These are phyloP conservation scores for Chytriomyces hyalinus DNA, from an alignment of 192 early-diverging fungal genomes.

Conservation along the genomic window DNA sequence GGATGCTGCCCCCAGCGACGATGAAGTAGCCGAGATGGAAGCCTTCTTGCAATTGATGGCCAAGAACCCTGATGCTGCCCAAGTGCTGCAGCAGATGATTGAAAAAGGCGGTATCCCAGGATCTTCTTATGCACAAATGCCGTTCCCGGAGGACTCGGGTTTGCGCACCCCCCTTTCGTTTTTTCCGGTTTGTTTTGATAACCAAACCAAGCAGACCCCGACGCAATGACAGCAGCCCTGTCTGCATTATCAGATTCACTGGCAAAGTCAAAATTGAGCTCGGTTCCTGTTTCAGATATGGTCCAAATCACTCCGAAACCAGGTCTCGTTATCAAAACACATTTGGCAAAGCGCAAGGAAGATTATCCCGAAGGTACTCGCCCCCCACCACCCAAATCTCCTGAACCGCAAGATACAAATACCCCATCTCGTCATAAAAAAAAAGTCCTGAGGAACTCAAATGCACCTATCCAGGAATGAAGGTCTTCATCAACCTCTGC, in stretches of 20 bases:
- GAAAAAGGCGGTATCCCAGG: slow-evolving; percentile 29
- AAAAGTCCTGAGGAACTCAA: too few species aligned
- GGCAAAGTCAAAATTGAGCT: background rate
- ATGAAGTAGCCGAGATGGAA: slow-evolving; percentile 9
- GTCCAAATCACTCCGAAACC: slow-evolving; percentile 26
- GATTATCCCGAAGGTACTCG: slow-evolving; percentile 17
- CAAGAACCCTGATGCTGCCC: slow-evolving; percentile 49
- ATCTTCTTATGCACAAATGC: slow-evolving; percentile 14
- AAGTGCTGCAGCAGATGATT: slow-evolving; percentile 40
- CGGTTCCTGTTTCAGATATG: background rate
- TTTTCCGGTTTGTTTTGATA: too few species aligned
- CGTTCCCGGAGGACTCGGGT: slow-evolving; percentile 26
- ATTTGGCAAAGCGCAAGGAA: slow-evolving; percentile 23
- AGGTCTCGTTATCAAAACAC: slow-evolving; percentile 41
- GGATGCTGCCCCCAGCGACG: background rate
- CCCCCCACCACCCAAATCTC: background rate
- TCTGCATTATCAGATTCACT: background rate
- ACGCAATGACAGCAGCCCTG: slow-evolving; percentile 3
- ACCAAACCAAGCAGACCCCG: slow-evolving; percentile 5
- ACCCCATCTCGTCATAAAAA: background rate
- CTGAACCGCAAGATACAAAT: background rate
- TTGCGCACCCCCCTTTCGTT: too few species aligned
- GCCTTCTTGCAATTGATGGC: slow-evolving; percentile 32
- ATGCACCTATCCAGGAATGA: slow-evolving; percentile 29
- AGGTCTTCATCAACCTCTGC: slow-evolving; percentile 74